Evolutionary conservation across 208 protist genomes (phyloP).

Genomic region (Trypanosoma congolense): DNA sequence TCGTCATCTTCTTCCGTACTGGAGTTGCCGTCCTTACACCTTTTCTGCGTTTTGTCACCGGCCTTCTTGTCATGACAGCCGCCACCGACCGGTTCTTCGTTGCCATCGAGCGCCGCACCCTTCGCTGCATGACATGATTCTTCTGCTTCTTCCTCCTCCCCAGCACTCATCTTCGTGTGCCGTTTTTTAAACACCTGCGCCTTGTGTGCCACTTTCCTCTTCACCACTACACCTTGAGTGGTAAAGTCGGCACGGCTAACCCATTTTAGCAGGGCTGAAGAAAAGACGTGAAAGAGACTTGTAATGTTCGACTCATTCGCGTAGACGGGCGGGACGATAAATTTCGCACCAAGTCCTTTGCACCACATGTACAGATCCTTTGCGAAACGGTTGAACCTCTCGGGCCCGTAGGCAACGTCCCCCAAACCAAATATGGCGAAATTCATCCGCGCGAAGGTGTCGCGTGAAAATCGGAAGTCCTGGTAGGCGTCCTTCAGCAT

Average conservation of each 20-base stretch:
- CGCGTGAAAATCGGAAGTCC: constrained; percentile 75
- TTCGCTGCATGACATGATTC: too few relatives aligned
- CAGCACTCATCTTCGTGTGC: constrained; percentile 6
- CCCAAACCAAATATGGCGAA: constrained; percentile 89
- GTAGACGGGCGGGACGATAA: constrained; percentile 77
- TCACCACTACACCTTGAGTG: constrained; percentile 28
- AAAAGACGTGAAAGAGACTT: constrained; percentile 59
- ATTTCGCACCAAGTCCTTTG: constrained; percentile 58
- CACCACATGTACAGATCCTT: constrained; percentile 73
- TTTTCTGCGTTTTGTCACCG: too few relatives aligned
- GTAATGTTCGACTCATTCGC: constrained; percentile 51
- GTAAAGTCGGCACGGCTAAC: constrained; percentile 46
- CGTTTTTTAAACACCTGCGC: neutral
- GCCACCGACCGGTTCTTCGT: too few relatives aligned
- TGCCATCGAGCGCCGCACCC: too few relatives aligned
- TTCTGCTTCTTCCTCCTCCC: constrained; percentile 9
- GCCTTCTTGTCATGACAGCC: too few relatives aligned
- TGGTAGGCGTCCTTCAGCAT: constrained; percentile 74
- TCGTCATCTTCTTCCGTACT: constrained; percentile 12
- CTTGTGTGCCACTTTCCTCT: constrained; percentile 1
- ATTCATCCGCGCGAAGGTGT: constrained; percentile 43
- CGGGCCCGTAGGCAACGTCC: constrained; percentile 72
- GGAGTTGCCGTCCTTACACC: constrained; percentile 9
- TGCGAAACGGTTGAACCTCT: constrained; percentile 74
- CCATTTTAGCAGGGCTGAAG: constrained; percentile 52